Evolutionary conservation across 2,329 filamentous ascomycete genomes (phyloP), one percentile per base, ranked within the genome.

Genomic region (Phialophora macrospora): DNA sequence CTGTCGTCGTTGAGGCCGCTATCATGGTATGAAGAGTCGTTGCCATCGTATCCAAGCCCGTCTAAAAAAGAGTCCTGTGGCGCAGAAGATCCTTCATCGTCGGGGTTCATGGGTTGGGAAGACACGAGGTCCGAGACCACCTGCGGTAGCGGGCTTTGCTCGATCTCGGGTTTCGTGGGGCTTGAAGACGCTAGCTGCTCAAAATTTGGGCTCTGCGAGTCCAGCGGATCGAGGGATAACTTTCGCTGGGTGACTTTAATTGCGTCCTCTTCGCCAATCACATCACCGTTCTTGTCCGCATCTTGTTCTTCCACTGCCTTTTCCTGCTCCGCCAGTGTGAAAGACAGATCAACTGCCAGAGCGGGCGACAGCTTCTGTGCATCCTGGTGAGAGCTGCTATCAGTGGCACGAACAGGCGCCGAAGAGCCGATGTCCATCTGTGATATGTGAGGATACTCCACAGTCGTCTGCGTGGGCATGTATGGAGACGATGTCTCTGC

Each of bases 311-410:
- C 63, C 24, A 7, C 28, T 34, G 22, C 22, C 14, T 57, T 59
- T 9, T 55, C 44, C 11, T 32, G 59, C 32, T 58, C 66, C 3
- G 59, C 68, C 11, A 41, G 41, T 24, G 57, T 58, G 28, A 68
- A 65, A 34, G 67, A 66, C 55, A 64, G 49, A 8, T 68, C 67
- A 14, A 63, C 48, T 2, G 41, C 48, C 38, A 67, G 66, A 49
- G 57, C 57, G n/a, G 67, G 66, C n/a, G 68, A 67, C 17, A 66
- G 7, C 30, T 66, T 66, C 41, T 72, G 71, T 54, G 71, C 71
- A 63, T 72, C 71, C 30, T 71, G 71, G 60, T 72, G 70, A 17
- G 70, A 70, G 54, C 65, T 70, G 60, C 68, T 70, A 46, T 68
- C 60, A 26, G 48, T 63, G 24, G 54, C 64, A 46, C 59, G 59